Conservation (phyloP, 2,329 filamentous ascomycete genomes). For the Colletotrichum zoysiae region DNA sequence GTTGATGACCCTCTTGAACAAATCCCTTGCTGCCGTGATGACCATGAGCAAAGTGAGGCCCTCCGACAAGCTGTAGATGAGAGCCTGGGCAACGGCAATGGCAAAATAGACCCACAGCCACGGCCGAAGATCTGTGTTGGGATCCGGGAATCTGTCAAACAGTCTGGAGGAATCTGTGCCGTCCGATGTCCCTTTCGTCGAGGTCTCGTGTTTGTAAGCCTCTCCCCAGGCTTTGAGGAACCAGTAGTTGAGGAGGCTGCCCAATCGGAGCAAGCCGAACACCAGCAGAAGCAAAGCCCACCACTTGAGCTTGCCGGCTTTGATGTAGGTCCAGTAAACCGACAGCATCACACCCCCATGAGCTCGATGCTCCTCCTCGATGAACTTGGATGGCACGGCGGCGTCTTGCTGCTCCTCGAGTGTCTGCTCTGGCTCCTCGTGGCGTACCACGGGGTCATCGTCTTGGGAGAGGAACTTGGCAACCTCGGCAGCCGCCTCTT, state of each 20-base stretch:
- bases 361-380: slow-evolving; percentile 81
- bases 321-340: slow-evolving; percentile 89
- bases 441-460: slow-evolving; percentile 45
- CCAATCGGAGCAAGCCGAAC: slow-evolving; percentile 72
- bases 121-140: slow-evolving; percentile 74
- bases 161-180: slow-evolving; percentile 46
- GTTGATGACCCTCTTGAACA: slow-evolving; percentile 80
- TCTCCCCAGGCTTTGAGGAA: slow-evolving; percentile 92
- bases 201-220: slow-evolving; percentile 62
- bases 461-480: slow-evolving; percentile 44
- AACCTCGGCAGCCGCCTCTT: slow-evolving; percentile 54
- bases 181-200: background rate
- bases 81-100: slow-evolving; percentile 72
- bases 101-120: slow-evolving; percentile 81
- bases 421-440: slow-evolving; percentile 50
- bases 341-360: slow-evolving; percentile 80
- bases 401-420: slow-evolving; percentile 57
- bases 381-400: slow-evolving; percentile 78
- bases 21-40: slow-evolving; percentile 79
- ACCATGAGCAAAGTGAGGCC: slow-evolving; percentile 81
- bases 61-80: slow-evolving; percentile 72
- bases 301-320: slow-evolving; percentile 80
- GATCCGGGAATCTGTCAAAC: slow-evolving; percentile 72
- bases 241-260: slow-evolving; percentile 78
- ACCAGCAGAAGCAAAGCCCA: slow-evolving; percentile 76